Percentiles rank a stretch among this genome's conserved stretches.
These are phyloP conservation scores for Colletotrichum liaoningense DNA, from an alignment of 2,329 filamentous ascomycete species.

Conservation along the genomic window DNA sequence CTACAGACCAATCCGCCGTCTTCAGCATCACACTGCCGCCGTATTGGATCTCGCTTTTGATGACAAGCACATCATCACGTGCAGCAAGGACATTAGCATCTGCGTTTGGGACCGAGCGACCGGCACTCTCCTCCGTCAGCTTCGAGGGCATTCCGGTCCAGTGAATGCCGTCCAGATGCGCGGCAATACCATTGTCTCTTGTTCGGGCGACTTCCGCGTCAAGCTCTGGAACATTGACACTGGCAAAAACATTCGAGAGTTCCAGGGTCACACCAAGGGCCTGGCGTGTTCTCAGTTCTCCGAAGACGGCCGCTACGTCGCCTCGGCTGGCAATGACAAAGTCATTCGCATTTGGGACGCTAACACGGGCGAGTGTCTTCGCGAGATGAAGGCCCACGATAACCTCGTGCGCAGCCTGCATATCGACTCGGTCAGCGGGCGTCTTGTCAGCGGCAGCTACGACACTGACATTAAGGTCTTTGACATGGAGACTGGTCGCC, in stretches of 20 bases:
- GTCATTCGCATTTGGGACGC: constrained; percentile 97
- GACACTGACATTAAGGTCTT: constrained; percentile 97
- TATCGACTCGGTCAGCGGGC: constrained; percentile 86
- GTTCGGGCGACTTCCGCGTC: constrained; percentile 91
- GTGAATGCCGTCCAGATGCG: constrained; percentile 97
- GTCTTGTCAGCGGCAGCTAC: constrained; percentile 92
- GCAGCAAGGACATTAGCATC: constrained; percentile 94
- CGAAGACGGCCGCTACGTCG: constrained; percentile 92
- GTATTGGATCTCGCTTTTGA: constrained; percentile 96
- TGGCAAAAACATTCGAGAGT: constrained; percentile 89
- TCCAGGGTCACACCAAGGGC: constrained; percentile 89
- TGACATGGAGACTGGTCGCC: constrained; percentile 82
- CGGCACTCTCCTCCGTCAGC: constrained; percentile 78
- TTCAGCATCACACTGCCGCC: constrained; percentile 84
- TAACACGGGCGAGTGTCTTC: constrained; percentile 85
- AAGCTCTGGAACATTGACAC: constrained; percentile 96
- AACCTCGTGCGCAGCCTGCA: constrained; percentile 91
- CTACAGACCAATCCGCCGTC: constrained; percentile 82
- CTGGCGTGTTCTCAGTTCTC: constrained; percentile 96
- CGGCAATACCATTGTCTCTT: constrained; percentile 91
- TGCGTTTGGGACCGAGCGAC: constrained; percentile 93
- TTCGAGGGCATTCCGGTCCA: constrained; percentile 88
- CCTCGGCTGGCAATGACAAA: constrained; percentile 95
- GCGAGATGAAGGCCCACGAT: constrained; percentile 84
- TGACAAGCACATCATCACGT: constrained; percentile 91